Percentiles rank a stretch among this genome's conserved stretches.
These are phyloP conservation scores for Tetrahymena thermophila DNA, from an alignment of 73 alveolate genomes.

Conservation along the genomic window DNA sequence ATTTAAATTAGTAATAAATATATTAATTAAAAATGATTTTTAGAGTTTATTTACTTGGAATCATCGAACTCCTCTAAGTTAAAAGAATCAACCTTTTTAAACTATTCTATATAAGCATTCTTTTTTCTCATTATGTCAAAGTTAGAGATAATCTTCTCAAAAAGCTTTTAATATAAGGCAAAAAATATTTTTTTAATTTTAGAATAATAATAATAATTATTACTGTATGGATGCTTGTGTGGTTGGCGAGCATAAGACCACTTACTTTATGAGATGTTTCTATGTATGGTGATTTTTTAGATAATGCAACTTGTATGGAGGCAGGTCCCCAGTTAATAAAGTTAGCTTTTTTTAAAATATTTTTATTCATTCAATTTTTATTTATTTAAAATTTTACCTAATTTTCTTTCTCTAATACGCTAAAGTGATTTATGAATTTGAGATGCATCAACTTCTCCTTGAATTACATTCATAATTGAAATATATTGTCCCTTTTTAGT, in stretches of 20 bases:
- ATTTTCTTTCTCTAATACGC: conserved; percentile 91
- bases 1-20: background rate
- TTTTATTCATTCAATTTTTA: background rate
- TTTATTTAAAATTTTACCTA: background rate
- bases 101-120: conserved; percentile 91
- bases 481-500: conserved; percentile 88
- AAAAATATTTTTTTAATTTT: background rate
- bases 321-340: conserved; percentile 99
- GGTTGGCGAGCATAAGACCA: conserved; percentile 99
- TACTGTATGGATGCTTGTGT: conserved; percentile 83
- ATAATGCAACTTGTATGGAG: conserved; percentile 94
- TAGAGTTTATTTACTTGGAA: background rate
- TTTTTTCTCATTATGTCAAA: conserved; percentile 78
- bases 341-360: conserved; percentile 57
- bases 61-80: conserved; percentile 81
- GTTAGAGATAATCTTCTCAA: conserved; percentile 77
- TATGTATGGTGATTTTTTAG: conserved; percentile 86
- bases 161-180: conserved; percentile 32
- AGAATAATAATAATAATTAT: no score
- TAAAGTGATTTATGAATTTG: conserved; percentile 97
- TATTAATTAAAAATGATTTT: background rate
- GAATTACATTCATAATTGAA: conserved; percentile 93
- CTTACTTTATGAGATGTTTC: conserved; percentile 95
- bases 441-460: conserved; percentile 99
- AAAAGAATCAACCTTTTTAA: conserved; percentile 75